Base-by-base conservation (phyloP, 768 basidiomycete genomes). In the Kwoniella sp. region DNA sequence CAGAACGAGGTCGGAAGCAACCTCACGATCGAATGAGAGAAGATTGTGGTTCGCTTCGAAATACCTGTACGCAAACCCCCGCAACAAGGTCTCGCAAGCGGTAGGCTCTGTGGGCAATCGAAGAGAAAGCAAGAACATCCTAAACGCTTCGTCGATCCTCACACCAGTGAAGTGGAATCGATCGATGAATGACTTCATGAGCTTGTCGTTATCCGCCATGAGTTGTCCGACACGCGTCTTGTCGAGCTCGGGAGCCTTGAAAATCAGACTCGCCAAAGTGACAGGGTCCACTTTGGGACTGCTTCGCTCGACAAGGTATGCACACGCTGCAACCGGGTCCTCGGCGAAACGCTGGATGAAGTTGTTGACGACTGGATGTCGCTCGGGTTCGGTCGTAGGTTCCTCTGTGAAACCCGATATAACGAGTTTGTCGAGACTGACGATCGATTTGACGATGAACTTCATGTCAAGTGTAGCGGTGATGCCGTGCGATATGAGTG, bases 361-460 rank as follows among this genome's bases (percentile, higher is more conserved):
- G 4, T 85, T 81, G 60, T 85, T 84, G 30, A 93, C 84, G 51
- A 87, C 71, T 15, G 89, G 85, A 70, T 87, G 88, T 27, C 71
- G 73, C 22, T 70, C 55, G 7, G 77, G 73, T 19, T 77, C 75
- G 7, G 55, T 55, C 0, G 73, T 27, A n/a, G 74, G 53, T 12
- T 74, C 72, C 44, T 77, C 77, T 17, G 46, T 27, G 61, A 74
- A 69, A 25, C 69, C 72, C 2, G 58, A 58, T 27, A 83, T 63
- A 15, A 68, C 70, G 27, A 83, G 63, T 47, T 79, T 71, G 52
- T 74, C 72, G 12, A 96, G 84, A 67, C 88, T 86, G 30, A 94
- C 90, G 50, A 95, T 88, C 70, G 87, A 92, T 82, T 96, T 98
- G 74, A 97, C 88, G 55, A 90, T 82, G 76, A 90, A 95, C 76